These are phyloP conservation scores for Zizania palustris DNA, from an alignment of 202 grass and related monocot genomes.

Conservation along the genomic window DNA sequence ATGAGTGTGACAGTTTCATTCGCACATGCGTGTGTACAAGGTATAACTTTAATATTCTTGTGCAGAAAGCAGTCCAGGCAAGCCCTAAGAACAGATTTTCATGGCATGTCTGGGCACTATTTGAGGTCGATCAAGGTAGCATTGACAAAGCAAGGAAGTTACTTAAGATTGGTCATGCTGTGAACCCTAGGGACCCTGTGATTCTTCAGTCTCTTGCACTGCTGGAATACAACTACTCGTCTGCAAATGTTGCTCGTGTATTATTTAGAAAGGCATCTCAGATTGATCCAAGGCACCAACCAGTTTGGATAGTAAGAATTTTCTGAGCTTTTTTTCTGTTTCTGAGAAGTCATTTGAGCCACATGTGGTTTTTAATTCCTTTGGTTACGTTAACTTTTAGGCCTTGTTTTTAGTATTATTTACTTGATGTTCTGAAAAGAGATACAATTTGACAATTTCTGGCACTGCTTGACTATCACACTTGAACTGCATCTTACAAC, in stretches of 20 bases:
- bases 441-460: constrained; percentile 1
- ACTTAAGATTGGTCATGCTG: constrained; percentile 92
- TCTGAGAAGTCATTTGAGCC: neutral
- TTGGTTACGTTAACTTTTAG: neutral
- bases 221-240: constrained; percentile 82
- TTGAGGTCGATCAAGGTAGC: constrained; percentile 79
- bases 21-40: neutral
- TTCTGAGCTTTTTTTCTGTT: constrained; percentile 15
- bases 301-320: constrained; percentile 91
- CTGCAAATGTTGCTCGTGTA: constrained; percentile 73
- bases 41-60: constrained; percentile 26
- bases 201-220: constrained; percentile 93
- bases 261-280: constrained; percentile 92
- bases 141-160: constrained; percentile 87
- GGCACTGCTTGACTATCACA: neutral
- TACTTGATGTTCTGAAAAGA: neutral
- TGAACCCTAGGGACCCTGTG: constrained; percentile 92
- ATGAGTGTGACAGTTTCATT: neutral
- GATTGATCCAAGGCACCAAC: constrained; percentile 90
- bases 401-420: neutral
- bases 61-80: constrained; percentile 86
- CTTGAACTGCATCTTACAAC: constrained; percentile 6
- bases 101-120: constrained; percentile 97
- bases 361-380: neutral
- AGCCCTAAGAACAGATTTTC: constrained; percentile 98